A percentile compares a stretch with the other conserved stretches of the same genome.
Conservation (phyloP, 805 yeast genomes). For the Saitoella complicata region DNA sequence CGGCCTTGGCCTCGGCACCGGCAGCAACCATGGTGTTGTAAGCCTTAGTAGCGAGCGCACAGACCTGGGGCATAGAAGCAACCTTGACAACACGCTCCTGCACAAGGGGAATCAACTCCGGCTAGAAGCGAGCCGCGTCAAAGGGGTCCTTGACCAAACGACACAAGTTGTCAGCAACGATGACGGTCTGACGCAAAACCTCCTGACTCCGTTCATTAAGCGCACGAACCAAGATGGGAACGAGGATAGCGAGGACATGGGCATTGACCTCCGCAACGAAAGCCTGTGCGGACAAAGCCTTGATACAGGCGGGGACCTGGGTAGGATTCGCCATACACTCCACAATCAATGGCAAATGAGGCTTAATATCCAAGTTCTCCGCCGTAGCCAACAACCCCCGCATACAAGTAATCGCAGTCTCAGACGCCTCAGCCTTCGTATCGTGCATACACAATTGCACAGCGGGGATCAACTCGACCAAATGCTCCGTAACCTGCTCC, state of each 20-base stretch:
- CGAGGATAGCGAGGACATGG: conserved; percentile 78
- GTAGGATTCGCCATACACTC: conserved; percentile 82
- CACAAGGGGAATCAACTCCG: conserved; percentile 79
- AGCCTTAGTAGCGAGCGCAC: conserved; percentile 84
- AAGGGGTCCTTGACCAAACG: conserved; percentile 85
- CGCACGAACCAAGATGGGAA: conserved; percentile 83
- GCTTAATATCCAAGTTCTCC: conserved; percentile 82
- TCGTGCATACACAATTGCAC: conserved; percentile 84
- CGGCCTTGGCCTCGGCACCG: conserved; percentile 30
- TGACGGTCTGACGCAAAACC: conserved; percentile 89
- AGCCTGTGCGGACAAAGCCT: conserved; percentile 79
- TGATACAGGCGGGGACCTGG: conserved; percentile 77
- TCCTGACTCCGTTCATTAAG: conserved; percentile 82
- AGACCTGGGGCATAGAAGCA: conserved; percentile 90
- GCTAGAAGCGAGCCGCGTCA: conserved; percentile 79
- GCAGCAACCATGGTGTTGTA: conserved; percentile 56
- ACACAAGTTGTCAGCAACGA: conserved; percentile 88
- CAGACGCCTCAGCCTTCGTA: conserved; percentile 89
- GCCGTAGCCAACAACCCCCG: conserved; percentile 58
- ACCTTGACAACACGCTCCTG: conserved; percentile 72
- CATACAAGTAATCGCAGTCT: conserved; percentile 60
- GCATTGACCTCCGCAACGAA: conserved; percentile 98
- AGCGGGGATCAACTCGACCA: conserved; percentile 64
- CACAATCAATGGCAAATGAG: conserved; percentile 69
- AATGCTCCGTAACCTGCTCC: conserved; percentile 70